These are phyloP conservation scores for Talaromyces sp. DNA, from an alignment of 2,329 filamentous ascomycete genomes.

Conservation along the genomic window DNA sequence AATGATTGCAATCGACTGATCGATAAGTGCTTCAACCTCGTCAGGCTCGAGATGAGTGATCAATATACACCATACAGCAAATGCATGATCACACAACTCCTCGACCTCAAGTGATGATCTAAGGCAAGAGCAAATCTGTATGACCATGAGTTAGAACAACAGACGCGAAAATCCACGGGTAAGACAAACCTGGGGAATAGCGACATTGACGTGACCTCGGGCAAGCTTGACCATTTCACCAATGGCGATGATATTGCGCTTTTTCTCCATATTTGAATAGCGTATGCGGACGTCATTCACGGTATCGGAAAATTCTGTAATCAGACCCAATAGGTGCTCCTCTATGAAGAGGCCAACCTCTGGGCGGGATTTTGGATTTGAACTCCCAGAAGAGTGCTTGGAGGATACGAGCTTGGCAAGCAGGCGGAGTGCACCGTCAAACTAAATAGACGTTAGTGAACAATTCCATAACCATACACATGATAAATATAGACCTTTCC, in stretches of 20 bases:
- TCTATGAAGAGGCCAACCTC: conserved; percentile 73
- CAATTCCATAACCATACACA: background rate
- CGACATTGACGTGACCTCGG: conserved; percentile 68
- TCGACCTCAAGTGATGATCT: conserved; percentile 75
- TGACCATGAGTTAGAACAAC: conserved; percentile 12
- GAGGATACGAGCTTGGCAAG: conserved; percentile 52
- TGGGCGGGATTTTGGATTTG: conserved; percentile 50
- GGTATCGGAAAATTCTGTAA: conserved; percentile 72
- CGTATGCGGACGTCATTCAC: conserved; percentile 66
- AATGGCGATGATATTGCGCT: conserved; percentile 74
- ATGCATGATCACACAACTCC: conserved; percentile 72
- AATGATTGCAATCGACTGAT: conserved; percentile 86
- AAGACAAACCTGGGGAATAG: conserved; percentile 71
- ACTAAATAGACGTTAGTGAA: conserved; percentile 29
- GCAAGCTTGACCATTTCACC: conserved; percentile 82
- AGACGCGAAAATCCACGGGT: background rate
- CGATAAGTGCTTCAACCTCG: conserved; percentile 74
- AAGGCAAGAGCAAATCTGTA: conserved; percentile 82
- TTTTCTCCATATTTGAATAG: conserved; percentile 64
- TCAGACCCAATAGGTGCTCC: conserved; percentile 78
- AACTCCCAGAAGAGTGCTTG: conserved; percentile 44
- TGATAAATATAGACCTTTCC: conserved; percentile 46
- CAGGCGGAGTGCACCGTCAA: conserved; percentile 51
- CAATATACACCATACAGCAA: conserved; percentile 80
- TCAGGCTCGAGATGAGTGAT: conserved; percentile 70